Conservation (phyloP, 768 basidiomycete species). For the Tylopilus vinaceipallidus region DNA sequence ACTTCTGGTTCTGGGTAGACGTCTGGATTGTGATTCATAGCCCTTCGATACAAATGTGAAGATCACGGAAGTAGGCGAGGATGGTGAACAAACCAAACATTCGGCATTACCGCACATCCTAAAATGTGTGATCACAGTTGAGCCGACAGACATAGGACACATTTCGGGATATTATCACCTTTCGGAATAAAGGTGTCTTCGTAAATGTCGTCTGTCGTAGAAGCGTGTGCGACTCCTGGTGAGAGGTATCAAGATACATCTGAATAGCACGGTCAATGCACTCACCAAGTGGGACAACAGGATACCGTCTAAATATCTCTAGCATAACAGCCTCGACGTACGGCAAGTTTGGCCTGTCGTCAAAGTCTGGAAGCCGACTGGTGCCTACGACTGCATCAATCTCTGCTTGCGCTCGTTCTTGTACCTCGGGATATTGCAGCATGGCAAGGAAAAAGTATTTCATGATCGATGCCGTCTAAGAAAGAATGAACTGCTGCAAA, state of each 20-base stretch:
- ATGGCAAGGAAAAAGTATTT: constrained; percentile 33
- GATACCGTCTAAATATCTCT: constrained; percentile 31
- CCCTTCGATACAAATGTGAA: constrained; percentile 10
- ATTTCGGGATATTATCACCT: too few relatives aligned
- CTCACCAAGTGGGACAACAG: constrained; percentile 28
- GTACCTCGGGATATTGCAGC: constrained; percentile 31
- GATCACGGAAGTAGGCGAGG: background rate
- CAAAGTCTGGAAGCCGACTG: constrained; percentile 27
- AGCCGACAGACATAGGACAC: background rate
- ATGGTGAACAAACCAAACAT: constrained; percentile 16
- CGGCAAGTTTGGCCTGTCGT: constrained; percentile 25
- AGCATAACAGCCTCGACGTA: constrained; percentile 30
- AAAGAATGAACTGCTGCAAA: background rate
- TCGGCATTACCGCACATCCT: constrained; percentile 20
- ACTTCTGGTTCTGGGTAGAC: constrained; percentile 19
- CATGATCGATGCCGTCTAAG: constrained; percentile 10
- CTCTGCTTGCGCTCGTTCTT: constrained; percentile 30
- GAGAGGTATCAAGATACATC: too few relatives aligned
- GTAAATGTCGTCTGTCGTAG: constrained; percentile 15
- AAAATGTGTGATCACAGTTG: background rate
- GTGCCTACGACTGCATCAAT: constrained; percentile 30
- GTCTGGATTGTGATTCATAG: constrained; percentile 12
- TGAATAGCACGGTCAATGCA: background rate
- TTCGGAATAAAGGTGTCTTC: constrained; percentile 20
- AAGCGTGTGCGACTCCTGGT: too few relatives aligned